Percentiles rank a stretch among this genome's conserved stretches.
phyloP scores from a whole-genome alignment of 352 stramenopile genomes.

The Stephanocyclus meneghinianus region DNA sequence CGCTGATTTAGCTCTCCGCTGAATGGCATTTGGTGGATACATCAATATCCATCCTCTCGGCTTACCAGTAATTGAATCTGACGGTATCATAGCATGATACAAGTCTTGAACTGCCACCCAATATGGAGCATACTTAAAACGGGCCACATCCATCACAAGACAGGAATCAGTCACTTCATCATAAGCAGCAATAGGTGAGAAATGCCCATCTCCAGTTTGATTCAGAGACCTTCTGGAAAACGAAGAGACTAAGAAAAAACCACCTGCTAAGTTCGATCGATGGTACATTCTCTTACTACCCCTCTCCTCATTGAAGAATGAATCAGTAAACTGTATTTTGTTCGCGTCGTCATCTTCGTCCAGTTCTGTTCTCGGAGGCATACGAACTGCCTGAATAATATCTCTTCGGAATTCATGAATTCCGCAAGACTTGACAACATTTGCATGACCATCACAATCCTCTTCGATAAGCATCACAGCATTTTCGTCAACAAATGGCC shows the following conservation, averaged over 20 bases:
- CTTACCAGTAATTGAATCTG: conserved; percentile 64
- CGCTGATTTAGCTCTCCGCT: conserved; percentile 7
- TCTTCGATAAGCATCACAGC: neutral
- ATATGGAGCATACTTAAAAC: conserved; percentile 91
- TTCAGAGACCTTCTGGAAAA: conserved; percentile 87
- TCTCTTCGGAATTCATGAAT: conserved; percentile 72
- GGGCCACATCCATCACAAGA: conserved; percentile 92
- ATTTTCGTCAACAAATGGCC: conserved; percentile 22
- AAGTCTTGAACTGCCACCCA: conserved; percentile 82
- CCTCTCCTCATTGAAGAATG: neutral
- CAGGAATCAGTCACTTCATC: conserved; percentile 87
- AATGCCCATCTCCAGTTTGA: conserved; percentile 96
- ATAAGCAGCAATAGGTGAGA: conserved; percentile 92
- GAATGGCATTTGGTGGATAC: conserved; percentile 36
- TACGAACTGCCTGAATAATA: conserved; percentile 53
- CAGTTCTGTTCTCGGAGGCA: conserved; percentile 23
- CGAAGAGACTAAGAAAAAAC: conserved; percentile 88
- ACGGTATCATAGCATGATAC: conserved; percentile 75
- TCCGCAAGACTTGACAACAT: conserved; percentile 10
- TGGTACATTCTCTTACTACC: neutral
- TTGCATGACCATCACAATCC: neutral
- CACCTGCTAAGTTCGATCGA: conserved; percentile 1
- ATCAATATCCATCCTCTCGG: conserved; percentile 80
- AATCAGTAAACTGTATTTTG: neutral
- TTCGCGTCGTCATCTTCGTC: conserved; percentile 15